Evolutionary conservation across 2,329 filamentous ascomycete species (phyloP), one percentile per base, ranked within the genome.

Genomic region (Trichoderma sp.): DNA sequence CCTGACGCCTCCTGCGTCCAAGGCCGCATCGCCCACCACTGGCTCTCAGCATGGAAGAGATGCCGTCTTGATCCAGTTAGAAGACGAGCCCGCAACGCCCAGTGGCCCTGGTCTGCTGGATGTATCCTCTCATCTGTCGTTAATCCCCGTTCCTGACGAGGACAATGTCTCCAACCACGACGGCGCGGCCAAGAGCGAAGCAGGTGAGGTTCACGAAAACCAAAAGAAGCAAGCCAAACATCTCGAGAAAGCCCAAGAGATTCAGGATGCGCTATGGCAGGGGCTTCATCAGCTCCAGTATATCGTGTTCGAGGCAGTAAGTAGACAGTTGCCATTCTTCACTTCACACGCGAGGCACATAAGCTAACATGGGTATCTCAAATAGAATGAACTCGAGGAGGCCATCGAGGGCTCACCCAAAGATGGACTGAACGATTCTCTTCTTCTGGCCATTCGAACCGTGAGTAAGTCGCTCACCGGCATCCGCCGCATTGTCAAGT

Each of bases 401-500:
- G 3, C 14, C 0, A 41, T 65, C 21, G 26, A 65, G 10, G 51
- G 61, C 9, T 7, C 41, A 17, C 26, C 30, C 3, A 3, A 45
- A 10, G 24, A 52, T 0, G 43, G 39, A 24, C 19, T 21, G 7
- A 19, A 45, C 6, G 14, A 15, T 14, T 24, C 7, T 15, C 24
- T 66, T 2, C 34, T 62, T 21, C 51, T 57, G 3, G 52, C 58
- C 12, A 47, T 54, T 12, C 52, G 26, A 21, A 21, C 51, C 3
- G 26, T 66, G 7, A 21, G 21, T 2, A 47, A 19, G 19, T 63
- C 52, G 28, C 24, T 66, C 17, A 7, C 15, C 2, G 54, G 34
- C 0, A 24, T 66, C 15, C 21, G 41, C 5, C 44, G 52, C 17
- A 63, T 66, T 9, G 21, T 66, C 3, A 26, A 52, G n/a, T 58